phyloP scores from a whole-genome alignment of 2,329 filamentous ascomycete genomes.

The Metarhizium rileyi region DNA sequence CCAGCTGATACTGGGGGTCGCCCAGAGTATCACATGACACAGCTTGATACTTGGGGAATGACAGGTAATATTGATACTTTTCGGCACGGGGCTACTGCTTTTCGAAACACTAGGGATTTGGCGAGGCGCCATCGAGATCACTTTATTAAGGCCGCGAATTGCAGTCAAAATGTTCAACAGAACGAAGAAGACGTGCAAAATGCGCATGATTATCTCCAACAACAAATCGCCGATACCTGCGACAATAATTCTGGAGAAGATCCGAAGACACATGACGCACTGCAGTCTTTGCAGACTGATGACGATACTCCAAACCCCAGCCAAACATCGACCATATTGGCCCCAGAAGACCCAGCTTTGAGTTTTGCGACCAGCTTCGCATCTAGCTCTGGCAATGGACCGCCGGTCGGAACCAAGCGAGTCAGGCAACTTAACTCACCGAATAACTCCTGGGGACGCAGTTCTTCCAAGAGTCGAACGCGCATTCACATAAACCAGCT shows the following conservation, averaged over 20 bases:
- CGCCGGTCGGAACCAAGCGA: not conserved
- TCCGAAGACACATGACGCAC: not conserved
- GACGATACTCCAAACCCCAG: not conserved
- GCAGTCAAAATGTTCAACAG: not conserved
- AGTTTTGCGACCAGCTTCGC: not conserved
- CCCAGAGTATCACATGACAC: conserved; percentile 28
- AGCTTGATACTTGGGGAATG: not conserved
- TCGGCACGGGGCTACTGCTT: not conserved
- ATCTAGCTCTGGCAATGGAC: not conserved
- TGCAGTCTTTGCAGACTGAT: not conserved
- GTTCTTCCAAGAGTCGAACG: not conserved
- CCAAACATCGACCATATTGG: not conserved
- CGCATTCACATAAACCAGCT: not conserved
- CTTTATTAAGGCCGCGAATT: not conserved
- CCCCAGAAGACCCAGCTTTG: not conserved
- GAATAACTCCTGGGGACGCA: not conserved
- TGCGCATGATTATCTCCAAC: not conserved
- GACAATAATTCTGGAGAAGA: not conserved
- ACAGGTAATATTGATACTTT: not conserved
- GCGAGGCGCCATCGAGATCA: not conserved
- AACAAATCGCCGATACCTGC: not conserved
- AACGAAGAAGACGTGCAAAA: not conserved
- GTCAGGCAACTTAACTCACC: not conserved
- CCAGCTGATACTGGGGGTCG: conserved; percentile 5
- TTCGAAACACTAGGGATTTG: not conserved